Evolutionary conservation across 208 protist genomes (phyloP), one percentile per base, ranked within the genome.

Genomic region (Vickermania ingenoplastis): DNA sequence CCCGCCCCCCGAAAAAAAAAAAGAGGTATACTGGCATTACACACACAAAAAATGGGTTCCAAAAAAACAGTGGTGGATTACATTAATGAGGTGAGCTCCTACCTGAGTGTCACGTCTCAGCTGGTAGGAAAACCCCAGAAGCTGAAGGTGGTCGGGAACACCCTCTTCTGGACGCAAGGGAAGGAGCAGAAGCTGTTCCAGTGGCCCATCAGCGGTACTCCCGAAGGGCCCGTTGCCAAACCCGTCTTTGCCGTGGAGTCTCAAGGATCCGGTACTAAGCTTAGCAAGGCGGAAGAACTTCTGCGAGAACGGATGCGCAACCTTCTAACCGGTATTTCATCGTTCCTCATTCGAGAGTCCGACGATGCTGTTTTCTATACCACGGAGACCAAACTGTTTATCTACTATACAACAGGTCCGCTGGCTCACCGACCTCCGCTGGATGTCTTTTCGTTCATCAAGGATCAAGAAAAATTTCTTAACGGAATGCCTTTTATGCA

Each of bases 141-240:
- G 21, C 69, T 90, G 31, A 41, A 31, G n/a, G 45, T 89, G 26
- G 65, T 76, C 25, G 72, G 74, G 1, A 73, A 84, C 25, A 59
- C 57, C 23, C 67, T 90, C 7, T 92, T 88, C 59, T 92, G 86
- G 86, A 76, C 79, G n/a, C 80, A 92, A 50, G 86, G 86, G 14
- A 80, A 73, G 53, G 55, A 79, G 41, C 82, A 88, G 65, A 68
- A 84, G 68, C 68, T 92, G 7, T 90, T 67, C 71, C 63, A 67
- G 11, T 65, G 76, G 2, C 68, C 52, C 21, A 45, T 75, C 25
- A 3, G 7, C 13, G 27, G 2, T 25, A 48, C 54, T 17, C 54
- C 25, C 51, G 11, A 13, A 5, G 7, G 5, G 11, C 21, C 24
- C 22, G 24, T 54, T 13, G 7, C 36, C 17, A 17, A 28, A 21